Evolutionary conservation across 2,329 filamentous ascomycete species (phyloP).

Genomic region (Colletotrichum cereale): DNA sequence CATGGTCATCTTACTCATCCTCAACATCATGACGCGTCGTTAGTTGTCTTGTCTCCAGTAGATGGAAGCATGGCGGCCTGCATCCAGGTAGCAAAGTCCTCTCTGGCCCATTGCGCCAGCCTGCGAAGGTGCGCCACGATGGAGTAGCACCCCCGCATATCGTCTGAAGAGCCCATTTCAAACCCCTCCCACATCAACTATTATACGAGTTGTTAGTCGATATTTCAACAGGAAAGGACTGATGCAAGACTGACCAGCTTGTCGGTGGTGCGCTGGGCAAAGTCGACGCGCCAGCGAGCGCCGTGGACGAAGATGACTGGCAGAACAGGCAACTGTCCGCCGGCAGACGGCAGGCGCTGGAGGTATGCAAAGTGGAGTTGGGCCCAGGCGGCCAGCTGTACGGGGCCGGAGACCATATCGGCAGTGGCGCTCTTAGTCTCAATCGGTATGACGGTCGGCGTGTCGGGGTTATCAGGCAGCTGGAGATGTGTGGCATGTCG

Average conservation of each 20-base stretch:
- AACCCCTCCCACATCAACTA: background rate
- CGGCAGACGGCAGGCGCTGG: background rate
- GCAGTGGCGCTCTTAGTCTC: conserved; percentile 17
- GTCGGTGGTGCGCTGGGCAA: background rate
- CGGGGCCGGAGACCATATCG: background rate
- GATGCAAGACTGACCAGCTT: background rate
- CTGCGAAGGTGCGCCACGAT: background rate
- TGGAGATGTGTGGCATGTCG: background rate
- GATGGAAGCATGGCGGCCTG: background rate
- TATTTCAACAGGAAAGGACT: background rate
- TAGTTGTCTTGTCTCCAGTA: no score
- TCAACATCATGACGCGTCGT: no score
- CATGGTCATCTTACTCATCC: no score
- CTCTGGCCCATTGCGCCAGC: background rate
- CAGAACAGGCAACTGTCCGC: background rate
- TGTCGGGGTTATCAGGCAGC: background rate
- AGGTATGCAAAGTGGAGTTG: background rate
- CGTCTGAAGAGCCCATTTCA: background rate
- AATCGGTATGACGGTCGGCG: background rate
- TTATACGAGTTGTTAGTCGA: no score
- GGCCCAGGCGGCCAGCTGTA: conserved; percentile 7
- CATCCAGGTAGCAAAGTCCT: background rate
- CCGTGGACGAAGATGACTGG: background rate
- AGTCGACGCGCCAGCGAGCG: background rate
- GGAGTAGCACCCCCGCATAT: conserved; percentile 3